Evolutionary conservation across 305 asterid species (phyloP).

Genomic region (Fraxinus xanthoxyloides): DNA sequence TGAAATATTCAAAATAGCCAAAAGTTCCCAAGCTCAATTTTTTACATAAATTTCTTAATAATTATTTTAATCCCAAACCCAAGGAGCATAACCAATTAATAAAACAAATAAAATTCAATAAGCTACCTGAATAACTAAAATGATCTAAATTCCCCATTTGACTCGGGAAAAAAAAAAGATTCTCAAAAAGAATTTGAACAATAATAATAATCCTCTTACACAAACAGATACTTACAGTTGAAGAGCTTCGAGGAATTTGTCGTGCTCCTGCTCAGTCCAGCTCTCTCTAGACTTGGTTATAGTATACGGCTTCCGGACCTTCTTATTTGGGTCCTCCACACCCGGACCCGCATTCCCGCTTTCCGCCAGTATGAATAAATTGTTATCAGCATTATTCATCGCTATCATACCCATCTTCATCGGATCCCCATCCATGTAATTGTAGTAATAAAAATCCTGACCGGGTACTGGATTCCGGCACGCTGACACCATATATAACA

Average conservation of each 20-base stretch:
- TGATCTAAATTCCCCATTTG: neutral
- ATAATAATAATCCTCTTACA: neutral
- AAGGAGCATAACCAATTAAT: neutral
- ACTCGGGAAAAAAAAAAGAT: neutral
- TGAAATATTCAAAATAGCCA: neutral
- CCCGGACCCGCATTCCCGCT: conserved; percentile 32
- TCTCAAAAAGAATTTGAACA: neutral
- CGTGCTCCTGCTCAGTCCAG: conserved; percentile 95
- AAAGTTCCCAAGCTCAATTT: neutral
- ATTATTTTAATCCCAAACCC: neutral
- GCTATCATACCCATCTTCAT: conserved; percentile 35
- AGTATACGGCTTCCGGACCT: conserved; percentile 80
- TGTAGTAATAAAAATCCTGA: conserved; percentile 40
- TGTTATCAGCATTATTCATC: neutral
- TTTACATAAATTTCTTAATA: neutral
- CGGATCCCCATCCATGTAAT: conserved; percentile 41
- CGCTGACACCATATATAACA: conserved; percentile 66
- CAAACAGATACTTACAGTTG: conserved; percentile 55
- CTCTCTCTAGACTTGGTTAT: conserved; percentile 90
- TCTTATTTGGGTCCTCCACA: conserved; percentile 65
- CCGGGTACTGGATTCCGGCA: conserved; percentile 54
- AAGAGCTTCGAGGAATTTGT: conserved; percentile 81
- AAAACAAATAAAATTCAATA: neutral
- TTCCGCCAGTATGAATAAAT: conserved; percentile 24
- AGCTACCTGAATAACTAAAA: neutral